Percentiles rank a stretch among this genome's conserved stretches.
Conservation (phyloP, 768 basidiomycete species). For the Sporobolomyces roseus region DNA sequence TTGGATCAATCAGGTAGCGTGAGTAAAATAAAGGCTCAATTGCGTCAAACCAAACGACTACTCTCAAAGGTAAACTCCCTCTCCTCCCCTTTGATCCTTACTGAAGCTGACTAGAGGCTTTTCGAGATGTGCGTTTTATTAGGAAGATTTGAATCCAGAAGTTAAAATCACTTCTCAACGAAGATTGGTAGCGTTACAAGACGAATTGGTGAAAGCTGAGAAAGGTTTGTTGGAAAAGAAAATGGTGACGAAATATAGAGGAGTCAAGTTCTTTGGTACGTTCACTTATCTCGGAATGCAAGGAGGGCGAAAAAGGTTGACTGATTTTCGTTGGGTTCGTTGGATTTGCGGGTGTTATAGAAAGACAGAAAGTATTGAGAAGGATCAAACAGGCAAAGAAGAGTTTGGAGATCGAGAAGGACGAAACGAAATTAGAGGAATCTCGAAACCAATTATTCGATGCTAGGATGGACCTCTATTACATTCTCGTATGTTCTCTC, state of each 20-base stretch:
- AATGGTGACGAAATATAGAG: constrained; percentile 75
- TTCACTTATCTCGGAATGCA: constrained; percentile 6
- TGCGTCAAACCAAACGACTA: constrained; percentile 76
- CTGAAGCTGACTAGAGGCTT: too few relatives aligned
- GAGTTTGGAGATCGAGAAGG: constrained; percentile 47
- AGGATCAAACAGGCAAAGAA: constrained; percentile 69
- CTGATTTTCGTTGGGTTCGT: neutral
- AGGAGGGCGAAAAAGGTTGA: too few relatives aligned
- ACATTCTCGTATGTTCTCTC: constrained; percentile 62
- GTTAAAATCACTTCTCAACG: constrained; percentile 77
- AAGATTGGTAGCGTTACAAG: constrained; percentile 67
- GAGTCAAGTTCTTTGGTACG: constrained; percentile 87
- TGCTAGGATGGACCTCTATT: constrained; percentile 83
- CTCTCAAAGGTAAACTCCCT: constrained; percentile 85
- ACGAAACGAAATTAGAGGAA: constrained; percentile 1
- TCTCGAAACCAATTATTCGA: constrained; percentile 54
- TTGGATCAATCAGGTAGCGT: constrained; percentile 53
- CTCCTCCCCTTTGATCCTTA: too few relatives aligned
- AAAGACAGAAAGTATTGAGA: constrained; percentile 78
- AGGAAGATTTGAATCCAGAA: constrained; percentile 75
- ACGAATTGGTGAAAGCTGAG: constrained; percentile 66
- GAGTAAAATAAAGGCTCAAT: constrained; percentile 76
- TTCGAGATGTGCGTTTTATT: too few relatives aligned
- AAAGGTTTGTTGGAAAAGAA: constrained; percentile 64
- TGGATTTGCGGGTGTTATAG: constrained; percentile 51